Conservation (phyloP, 2,329 filamentous ascomycete species). For the Pseudogymnoascus sp. region DNA sequence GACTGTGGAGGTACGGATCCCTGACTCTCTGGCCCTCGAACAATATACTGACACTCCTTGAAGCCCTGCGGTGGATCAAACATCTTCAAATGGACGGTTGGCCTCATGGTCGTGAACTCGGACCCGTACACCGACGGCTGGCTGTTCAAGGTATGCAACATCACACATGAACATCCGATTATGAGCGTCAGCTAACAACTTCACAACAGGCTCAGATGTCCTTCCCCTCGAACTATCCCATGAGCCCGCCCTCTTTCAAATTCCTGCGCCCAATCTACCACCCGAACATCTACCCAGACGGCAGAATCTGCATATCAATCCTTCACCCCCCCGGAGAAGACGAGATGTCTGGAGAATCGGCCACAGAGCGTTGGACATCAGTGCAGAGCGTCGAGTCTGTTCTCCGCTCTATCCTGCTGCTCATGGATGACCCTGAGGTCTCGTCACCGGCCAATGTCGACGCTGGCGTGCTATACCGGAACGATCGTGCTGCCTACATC, state of each 20-base stretch:
- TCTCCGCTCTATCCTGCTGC: slow-evolving; percentile 81
- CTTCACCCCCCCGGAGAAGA: slow-evolving; percentile 89
- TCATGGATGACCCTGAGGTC: slow-evolving; percentile 91
- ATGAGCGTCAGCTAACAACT: slow-evolving; percentile 10
- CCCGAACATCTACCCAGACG: slow-evolving; percentile 89
- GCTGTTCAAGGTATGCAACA: slow-evolving; percentile 54
- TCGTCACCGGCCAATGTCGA: slow-evolving; percentile 93
- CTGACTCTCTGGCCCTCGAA: slow-evolving; percentile 10
- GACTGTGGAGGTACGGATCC: slow-evolving; percentile 64
- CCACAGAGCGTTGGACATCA: slow-evolving; percentile 89
- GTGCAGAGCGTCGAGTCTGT: slow-evolving; percentile 93
- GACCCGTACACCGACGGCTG: too few species aligned
- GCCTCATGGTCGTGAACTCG: slow-evolving; percentile 88
- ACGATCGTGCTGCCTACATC: slow-evolving; percentile 64
- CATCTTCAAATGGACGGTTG: slow-evolving; percentile 80
- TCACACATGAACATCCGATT: neutral
- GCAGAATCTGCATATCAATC: slow-evolving; percentile 92
- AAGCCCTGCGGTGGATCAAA: slow-evolving; percentile 69
- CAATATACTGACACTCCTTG: slow-evolving; percentile 15
- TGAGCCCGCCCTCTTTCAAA: slow-evolving; percentile 79
- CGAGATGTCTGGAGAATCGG: slow-evolving; percentile 81
- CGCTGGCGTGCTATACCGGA: slow-evolving; percentile 78
- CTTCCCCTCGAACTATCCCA: slow-evolving; percentile 86
- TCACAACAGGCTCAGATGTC: slow-evolving; percentile 64
- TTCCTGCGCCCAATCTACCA: slow-evolving; percentile 79